Evolutionary conservation across 73 alveolate genomes (phyloP).

Genomic region (Stentor roeselii): DNA sequence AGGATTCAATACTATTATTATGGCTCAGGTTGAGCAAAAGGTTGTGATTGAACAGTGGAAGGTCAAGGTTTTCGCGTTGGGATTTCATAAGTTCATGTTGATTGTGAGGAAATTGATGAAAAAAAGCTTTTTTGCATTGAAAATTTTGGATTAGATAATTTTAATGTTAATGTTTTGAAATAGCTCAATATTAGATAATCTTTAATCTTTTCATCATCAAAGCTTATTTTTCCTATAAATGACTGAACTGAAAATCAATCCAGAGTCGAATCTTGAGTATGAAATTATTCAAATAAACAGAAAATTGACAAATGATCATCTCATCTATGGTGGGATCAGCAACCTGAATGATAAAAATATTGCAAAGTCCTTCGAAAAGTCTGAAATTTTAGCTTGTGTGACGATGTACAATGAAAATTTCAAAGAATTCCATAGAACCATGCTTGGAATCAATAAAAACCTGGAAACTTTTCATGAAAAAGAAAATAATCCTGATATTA

Average conservation of each 20-base stretch:
- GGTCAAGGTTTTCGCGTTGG: not conserved
- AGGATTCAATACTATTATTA: not conserved
- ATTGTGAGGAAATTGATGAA: not conserved
- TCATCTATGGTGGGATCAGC: no score
- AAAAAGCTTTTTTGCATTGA: no score
- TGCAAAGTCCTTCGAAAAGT: not conserved
- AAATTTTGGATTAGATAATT: no score
- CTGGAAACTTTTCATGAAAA: not conserved
- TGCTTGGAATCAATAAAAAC: constrained; percentile 33
- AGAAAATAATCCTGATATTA: not conserved
- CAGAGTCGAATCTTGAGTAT: no score
- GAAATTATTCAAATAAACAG: no score
- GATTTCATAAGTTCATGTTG: not conserved
- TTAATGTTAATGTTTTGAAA: no score
- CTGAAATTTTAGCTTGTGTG: not conserved
- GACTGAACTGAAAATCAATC: no score
- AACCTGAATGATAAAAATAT: no score
- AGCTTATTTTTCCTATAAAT: no score
- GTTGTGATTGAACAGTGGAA: not conserved
- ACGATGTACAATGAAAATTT: constrained; percentile 52
- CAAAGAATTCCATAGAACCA: constrained; percentile 29
- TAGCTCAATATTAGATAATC: no score
- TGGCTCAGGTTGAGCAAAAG: not conserved
- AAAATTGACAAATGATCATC: no score
- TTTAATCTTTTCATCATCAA: no score